A percentile compares a stretch with the other conserved stretches of the same genome.
Conservation (phyloP, 495 filamentous ascomycete species). For the Aspergillus homomorphus region DNA sequence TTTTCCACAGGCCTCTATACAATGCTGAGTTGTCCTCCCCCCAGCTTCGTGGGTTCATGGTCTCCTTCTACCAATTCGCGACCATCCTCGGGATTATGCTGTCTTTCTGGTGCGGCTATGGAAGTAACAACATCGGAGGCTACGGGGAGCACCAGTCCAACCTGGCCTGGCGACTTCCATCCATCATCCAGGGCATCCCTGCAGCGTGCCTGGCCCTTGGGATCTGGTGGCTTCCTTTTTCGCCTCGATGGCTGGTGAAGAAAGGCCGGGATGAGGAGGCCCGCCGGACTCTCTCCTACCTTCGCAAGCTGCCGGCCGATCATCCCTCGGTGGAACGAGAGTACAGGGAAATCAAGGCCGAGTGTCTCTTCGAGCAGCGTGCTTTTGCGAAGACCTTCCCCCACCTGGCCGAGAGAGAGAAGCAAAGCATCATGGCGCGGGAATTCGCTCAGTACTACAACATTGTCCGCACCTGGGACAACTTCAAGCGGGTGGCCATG, state of each 20-base stretch:
- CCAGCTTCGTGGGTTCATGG: slow-evolving; percentile 70
- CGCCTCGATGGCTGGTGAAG: slow-evolving; percentile 48
- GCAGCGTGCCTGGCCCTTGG: slow-evolving; percentile 41
- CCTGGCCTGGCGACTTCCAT: slow-evolving; percentile 48
- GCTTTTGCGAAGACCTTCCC: slow-evolving; percentile 37
- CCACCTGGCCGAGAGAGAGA: slow-evolving; percentile 30
- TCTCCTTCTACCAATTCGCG: slow-evolving; percentile 76
- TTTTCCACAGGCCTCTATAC: slow-evolving; percentile 61
- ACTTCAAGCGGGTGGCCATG: slow-evolving; percentile 38
- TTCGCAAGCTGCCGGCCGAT: slow-evolving; percentile 39
- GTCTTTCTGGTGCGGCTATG: slow-evolving; percentile 73
- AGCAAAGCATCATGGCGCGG: slow-evolving; percentile 31
- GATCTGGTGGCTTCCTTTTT: slow-evolving; percentile 46
- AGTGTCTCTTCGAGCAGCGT: slow-evolving; percentile 39
- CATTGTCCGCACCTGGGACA: slow-evolving; percentile 35
- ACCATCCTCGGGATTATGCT: slow-evolving; percentile 60
- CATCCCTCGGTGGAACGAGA: slow-evolving; percentile 43
- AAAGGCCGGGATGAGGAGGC: slow-evolving; percentile 49
- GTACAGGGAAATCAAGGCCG: slow-evolving; percentile 43
- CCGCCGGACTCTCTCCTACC: slow-evolving; percentile 44
- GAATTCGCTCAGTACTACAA: slow-evolving; percentile 38
- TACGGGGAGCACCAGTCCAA: slow-evolving; percentile 35
- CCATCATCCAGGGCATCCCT: slow-evolving; percentile 48
- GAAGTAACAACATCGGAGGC: slow-evolving; percentile 41
- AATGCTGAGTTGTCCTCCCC: slow-evolving; percentile 73